Percentiles rank a stretch among this genome's conserved stretches.
Evolutionary conservation across 371 early-diverging fungal genomes (phyloP).

Genomic region (Mortierella sp.): DNA sequence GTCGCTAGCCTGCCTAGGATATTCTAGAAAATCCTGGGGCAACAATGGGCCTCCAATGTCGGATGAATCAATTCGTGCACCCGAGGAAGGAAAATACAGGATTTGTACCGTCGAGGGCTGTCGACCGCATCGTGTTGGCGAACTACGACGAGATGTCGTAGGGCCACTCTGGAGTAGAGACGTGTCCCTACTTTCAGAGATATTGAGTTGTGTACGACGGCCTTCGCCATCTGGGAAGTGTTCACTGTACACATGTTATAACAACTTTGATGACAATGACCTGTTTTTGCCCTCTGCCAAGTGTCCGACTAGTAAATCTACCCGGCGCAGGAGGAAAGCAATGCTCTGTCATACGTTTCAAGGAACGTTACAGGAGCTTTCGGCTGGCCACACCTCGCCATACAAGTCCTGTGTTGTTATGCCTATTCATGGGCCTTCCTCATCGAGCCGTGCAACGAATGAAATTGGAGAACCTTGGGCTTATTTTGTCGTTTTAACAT

Average conservation of each 20-base stretch:
- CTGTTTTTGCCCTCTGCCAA: not conserved
- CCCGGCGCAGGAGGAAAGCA: not conserved
- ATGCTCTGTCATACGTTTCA: slow-evolving; percentile 52
- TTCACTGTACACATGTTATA: slow-evolving; percentile 16
- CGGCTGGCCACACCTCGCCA: slow-evolving; percentile 12
- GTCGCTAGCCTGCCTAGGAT: slow-evolving; percentile 23
- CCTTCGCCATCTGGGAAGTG: not conserved
- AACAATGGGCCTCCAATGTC: not conserved
- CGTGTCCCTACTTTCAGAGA: slow-evolving; percentile 33
- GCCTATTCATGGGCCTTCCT: slow-evolving; percentile 44
- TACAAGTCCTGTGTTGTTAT: slow-evolving; percentile 52
- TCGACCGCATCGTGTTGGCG: slow-evolving; percentile 41
- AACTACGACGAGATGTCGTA: slow-evolving; percentile 15
- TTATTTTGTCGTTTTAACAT: slow-evolving; percentile 43
- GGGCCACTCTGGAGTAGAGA: slow-evolving; percentile 39
- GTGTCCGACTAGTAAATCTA: not conserved
- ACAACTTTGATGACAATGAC: slow-evolving; percentile 23
- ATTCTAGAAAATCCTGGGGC: slow-evolving; percentile 7
- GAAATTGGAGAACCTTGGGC: slow-evolving; percentile 43
- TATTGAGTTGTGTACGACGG: slow-evolving; percentile 33
- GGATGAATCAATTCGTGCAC: slow-evolving; percentile 10
- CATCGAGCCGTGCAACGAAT: slow-evolving; percentile 6
- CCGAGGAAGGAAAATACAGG: slow-evolving; percentile 27
- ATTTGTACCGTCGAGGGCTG: slow-evolving; percentile 37
- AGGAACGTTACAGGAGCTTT: slow-evolving; percentile 35